A percentile compares a stretch with the other conserved stretches of the same genome.
Evolutionary conservation across 2,329 filamentous ascomycete species (phyloP).

Genomic region (Keithomyces neogunnii): DNA sequence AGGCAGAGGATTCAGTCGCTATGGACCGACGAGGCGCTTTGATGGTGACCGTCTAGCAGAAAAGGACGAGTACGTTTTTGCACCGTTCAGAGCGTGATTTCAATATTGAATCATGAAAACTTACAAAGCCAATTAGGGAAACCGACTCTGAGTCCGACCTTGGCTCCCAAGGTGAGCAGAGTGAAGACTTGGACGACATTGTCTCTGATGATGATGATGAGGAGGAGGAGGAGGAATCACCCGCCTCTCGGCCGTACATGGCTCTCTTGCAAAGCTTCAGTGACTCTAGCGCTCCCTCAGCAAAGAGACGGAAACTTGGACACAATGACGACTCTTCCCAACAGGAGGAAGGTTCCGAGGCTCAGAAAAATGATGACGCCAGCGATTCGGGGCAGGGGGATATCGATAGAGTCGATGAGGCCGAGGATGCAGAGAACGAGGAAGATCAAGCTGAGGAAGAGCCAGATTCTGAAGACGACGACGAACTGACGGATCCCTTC

Average conservation of each 20-base stretch:
- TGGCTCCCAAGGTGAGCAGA: slow-evolving; percentile 23
- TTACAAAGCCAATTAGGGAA: slow-evolving; percentile 3
- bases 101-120: background rate
- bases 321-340: slow-evolving; percentile 19
- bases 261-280: slow-evolving; percentile 50
- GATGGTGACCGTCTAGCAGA: slow-evolving; percentile 27
- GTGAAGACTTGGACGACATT: slow-evolving; percentile 28
- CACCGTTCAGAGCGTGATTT: background rate
- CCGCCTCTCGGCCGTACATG: slow-evolving; percentile 42
- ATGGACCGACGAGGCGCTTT: slow-evolving; percentile 27
- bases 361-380: slow-evolving; percentile 19
- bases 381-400: slow-evolving; percentile 28
- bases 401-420: slow-evolving; percentile 17
- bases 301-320: slow-evolving; percentile 51
- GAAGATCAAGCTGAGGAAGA: slow-evolving; percentile 15
- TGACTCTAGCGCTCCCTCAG: slow-evolving; percentile 33
- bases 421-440: slow-evolving; percentile 11
- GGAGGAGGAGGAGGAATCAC: slow-evolving; percentile 25
- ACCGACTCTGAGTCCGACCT: slow-evolving; percentile 8
- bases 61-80: slow-evolving; percentile 25
- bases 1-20: slow-evolving; percentile 25
- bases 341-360: slow-evolving; percentile 9
- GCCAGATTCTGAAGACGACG: slow-evolving; percentile 39
- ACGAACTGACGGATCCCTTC: slow-evolving; percentile 61
- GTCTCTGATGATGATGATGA: slow-evolving; percentile 29